Conservation (phyloP, 2,329 filamentous ascomycete species). For the Diaporthe vaccinii region DNA sequence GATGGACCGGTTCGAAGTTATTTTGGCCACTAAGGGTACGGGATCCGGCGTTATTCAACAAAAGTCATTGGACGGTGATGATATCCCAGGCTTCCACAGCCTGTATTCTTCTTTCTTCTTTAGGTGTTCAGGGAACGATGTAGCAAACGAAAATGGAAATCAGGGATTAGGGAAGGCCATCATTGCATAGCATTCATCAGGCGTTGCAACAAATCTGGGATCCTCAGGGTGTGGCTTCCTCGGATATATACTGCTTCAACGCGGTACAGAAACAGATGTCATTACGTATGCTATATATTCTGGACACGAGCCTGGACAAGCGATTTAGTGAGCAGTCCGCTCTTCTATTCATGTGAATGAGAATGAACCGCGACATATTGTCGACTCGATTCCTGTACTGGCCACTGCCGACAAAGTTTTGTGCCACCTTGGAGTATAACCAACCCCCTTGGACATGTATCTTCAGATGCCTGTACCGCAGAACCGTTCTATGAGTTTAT, state of each 20-base stretch:
- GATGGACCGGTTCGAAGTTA: conserved; percentile 36
- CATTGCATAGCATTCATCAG: conserved; percentile 51
- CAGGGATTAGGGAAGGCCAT: conserved; percentile 42
- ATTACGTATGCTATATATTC: neutral
- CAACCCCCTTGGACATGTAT: neutral
- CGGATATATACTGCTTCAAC: conserved; percentile 55
- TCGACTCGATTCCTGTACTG: neutral
- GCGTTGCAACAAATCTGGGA: conserved; percentile 48
- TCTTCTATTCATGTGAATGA: neutral
- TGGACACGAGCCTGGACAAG: neutral
- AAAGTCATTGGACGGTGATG: conserved; percentile 42
- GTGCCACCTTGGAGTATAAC: too few species aligned
- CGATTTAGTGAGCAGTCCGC: neutral
- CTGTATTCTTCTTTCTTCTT: conserved; percentile 33
- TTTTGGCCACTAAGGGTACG: conserved; percentile 35
- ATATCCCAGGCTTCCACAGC: conserved; percentile 43
- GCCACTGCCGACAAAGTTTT: too few species aligned
- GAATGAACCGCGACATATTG: neutral
- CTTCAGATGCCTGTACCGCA: neutral
- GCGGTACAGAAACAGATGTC: conserved; percentile 46
- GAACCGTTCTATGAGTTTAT: neutral
- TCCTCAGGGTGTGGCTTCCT: conserved; percentile 50
- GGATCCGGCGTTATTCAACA: conserved; percentile 42
- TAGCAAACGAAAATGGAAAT: conserved; percentile 18
- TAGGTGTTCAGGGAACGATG: conserved; percentile 19